These are phyloP conservation scores for Auxenochlorella pyrenoidosa DNA, from an alignment of 139 green algal species.

Conservation along the genomic window DNA sequence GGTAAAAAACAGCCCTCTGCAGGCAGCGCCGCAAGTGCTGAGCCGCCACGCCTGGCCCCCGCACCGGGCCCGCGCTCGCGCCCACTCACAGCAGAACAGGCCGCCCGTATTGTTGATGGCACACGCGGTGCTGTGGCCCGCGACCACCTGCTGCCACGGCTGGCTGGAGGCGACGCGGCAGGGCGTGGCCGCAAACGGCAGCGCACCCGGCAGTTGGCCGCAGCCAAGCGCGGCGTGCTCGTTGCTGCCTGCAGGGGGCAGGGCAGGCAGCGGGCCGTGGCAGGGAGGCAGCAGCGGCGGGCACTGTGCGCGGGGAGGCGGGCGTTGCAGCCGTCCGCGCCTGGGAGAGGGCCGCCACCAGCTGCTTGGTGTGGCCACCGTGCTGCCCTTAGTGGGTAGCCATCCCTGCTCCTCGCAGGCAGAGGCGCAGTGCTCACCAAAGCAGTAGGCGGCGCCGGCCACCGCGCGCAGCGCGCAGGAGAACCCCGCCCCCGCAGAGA, in stretches of 20 bases:
- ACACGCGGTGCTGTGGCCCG: not conserved
- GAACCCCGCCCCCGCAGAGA: not conserved
- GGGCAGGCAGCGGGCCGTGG: not conserved
- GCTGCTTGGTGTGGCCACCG: too few species aligned
- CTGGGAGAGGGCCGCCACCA: too few species aligned
- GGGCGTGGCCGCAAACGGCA: not conserved
- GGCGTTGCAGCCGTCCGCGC: too few species aligned
- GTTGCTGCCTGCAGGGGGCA: not conserved
- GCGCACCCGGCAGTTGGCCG: not conserved
- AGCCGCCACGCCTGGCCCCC: too few species aligned
- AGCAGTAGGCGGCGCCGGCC: too few species aligned
- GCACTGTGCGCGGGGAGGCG: too few species aligned
- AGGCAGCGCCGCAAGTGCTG: too few species aligned
- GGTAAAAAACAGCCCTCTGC: too few species aligned
- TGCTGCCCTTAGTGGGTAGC: too few species aligned
- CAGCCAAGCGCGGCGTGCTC: not conserved
- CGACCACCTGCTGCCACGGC: not conserved
- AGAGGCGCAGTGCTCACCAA: too few species aligned
- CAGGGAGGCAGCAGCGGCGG: not conserved
- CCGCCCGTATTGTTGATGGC: not conserved
- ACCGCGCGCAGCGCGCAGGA: not conserved
- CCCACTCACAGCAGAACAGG: not conserved
- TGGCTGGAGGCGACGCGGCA: not conserved
- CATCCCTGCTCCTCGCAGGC: too few species aligned
- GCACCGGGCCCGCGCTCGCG: too few species aligned